Conservation (phyloP, 495 filamentous ascomycete genomes). For the Annulohypoxylon moriforme region DNA sequence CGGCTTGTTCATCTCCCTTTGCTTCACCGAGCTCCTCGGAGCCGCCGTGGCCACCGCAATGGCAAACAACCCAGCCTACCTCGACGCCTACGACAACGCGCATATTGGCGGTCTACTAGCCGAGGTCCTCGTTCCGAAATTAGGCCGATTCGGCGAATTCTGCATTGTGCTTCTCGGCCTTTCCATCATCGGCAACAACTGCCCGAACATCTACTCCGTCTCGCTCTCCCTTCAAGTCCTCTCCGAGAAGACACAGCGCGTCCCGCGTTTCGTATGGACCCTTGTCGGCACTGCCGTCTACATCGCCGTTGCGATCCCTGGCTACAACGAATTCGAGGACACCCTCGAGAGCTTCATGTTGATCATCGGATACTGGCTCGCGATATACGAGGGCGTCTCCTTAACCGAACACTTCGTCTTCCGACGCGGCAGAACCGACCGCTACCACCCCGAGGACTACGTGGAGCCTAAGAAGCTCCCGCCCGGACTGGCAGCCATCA, state of each 20-base stretch:
- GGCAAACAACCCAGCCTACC: conserved; percentile 65
- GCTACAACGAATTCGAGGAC: conserved; percentile 76
- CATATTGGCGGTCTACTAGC: conserved; percentile 78
- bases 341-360: conserved; percentile 85
- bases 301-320: conserved; percentile 80
- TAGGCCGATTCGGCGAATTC: conserved; percentile 84
- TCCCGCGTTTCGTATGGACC: conserved; percentile 84
- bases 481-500: conserved; percentile 73
- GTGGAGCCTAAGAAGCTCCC: conserved; percentile 70
- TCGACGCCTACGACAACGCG: conserved; percentile 67
- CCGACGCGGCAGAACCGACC: conserved; percentile 67
- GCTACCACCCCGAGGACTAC: conserved; percentile 73
- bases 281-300: conserved; percentile 74
- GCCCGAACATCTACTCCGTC: conserved; percentile 90
- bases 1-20: conserved; percentile 76
- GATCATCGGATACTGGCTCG: conserved; percentile 84
- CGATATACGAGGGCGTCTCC: conserved; percentile 81
- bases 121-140: conserved; percentile 70
- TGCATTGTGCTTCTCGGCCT: conserved; percentile 83
- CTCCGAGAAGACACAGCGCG: conserved; percentile 68
- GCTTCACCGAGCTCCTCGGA: conserved; percentile 84
- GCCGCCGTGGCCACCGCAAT: conserved; percentile 77
- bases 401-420: conserved; percentile 83
- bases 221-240: conserved; percentile 80
- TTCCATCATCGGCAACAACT: conserved; percentile 85